Percentiles rank a stretch among this genome's conserved stretches.
Evolutionary conservation across 2,329 filamentous ascomycete genomes (phyloP).

Genomic region (Trichoderma citrinoviride): DNA sequence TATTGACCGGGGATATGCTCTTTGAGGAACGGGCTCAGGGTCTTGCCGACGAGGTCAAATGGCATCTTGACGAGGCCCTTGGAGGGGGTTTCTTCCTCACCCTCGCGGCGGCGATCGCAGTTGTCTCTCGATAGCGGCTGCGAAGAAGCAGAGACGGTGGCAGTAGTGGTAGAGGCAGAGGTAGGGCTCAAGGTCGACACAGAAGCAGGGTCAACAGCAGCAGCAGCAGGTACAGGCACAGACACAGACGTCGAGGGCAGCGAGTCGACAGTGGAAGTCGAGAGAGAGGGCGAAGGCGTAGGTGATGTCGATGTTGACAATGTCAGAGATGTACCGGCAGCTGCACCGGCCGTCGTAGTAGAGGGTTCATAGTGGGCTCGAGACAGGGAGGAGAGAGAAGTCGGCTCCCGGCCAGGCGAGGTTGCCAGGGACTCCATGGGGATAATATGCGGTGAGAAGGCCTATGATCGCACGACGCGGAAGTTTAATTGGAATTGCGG

Average conservation of each 20-base stretch:
- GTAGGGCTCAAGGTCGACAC: background rate
- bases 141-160: slow-evolving; percentile 10
- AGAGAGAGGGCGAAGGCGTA: background rate
- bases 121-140: slow-evolving; percentile 41
- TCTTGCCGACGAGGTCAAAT: slow-evolving; percentile 68
- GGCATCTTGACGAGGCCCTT: slow-evolving; percentile 54
- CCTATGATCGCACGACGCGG: slow-evolving; percentile 18
- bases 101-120: slow-evolving; percentile 51
- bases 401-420: slow-evolving; percentile 14
- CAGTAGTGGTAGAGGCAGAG: background rate
- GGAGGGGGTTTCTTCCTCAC: slow-evolving; percentile 47
- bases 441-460: slow-evolving; percentile 21
- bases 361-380: slow-evolving; percentile 13
- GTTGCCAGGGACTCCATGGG: slow-evolving; percentile 21
- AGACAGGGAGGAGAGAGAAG: slow-evolving; percentile 10
- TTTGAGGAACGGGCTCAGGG: slow-evolving; percentile 82
- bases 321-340: slow-evolving; percentile 2
- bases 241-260: slow-evolving; percentile 2
- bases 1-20: slow-evolving; percentile 90
- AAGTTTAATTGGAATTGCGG: slow-evolving; percentile 18
- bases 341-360: background rate
- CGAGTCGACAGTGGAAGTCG: slow-evolving; percentile 8
- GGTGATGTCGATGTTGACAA: background rate
- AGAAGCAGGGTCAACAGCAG: background rate
- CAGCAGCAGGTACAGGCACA: background rate